Conservation (phyloP, 257 asterid genomes). For the Nicotiana benthamiana region DNA sequence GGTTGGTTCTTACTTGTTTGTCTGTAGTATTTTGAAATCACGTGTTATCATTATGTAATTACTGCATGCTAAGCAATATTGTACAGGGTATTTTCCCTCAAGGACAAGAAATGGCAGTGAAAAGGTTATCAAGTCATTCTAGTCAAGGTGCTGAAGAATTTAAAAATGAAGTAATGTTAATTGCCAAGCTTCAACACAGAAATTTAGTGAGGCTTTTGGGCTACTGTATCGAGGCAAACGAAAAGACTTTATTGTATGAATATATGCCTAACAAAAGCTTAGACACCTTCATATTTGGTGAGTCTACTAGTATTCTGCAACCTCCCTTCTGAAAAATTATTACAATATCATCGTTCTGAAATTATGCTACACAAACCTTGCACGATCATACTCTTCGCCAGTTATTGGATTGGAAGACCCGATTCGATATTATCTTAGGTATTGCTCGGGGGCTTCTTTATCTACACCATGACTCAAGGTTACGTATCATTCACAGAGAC, state of each 20-base stretch:
- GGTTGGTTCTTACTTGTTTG: not conserved
- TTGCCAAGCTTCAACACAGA: too few relatives aligned
- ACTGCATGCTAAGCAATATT: not conserved
- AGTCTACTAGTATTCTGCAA: conserved; percentile 9
- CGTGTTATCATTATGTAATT: not conserved
- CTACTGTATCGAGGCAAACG: too few relatives aligned
- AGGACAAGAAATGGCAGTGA: conserved; percentile 23
- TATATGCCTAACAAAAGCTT: too few relatives aligned
- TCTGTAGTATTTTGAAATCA: not conserved
- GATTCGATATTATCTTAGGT: not conserved
- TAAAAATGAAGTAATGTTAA: too few relatives aligned
- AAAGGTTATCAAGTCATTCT: conserved; percentile 17
- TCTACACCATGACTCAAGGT: too few relatives aligned
- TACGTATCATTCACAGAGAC: not conserved
- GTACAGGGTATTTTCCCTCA: conserved; percentile 18
- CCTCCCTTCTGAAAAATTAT: conserved; percentile 7
- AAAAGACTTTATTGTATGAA: too few relatives aligned
- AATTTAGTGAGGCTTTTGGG: too few relatives aligned
- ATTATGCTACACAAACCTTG: too few relatives aligned
- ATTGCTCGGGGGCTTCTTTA: too few relatives aligned
- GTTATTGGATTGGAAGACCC: not conserved
- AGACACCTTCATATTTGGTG: too few relatives aligned
- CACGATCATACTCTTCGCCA: conserved; percentile 19
- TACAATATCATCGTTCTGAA: not conserved
- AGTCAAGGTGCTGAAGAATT: conserved; percentile 25